Base-by-base conservation (phyloP, 2,329 filamentous ascomycete genomes). In the Xylariaceae sp. region DNA sequence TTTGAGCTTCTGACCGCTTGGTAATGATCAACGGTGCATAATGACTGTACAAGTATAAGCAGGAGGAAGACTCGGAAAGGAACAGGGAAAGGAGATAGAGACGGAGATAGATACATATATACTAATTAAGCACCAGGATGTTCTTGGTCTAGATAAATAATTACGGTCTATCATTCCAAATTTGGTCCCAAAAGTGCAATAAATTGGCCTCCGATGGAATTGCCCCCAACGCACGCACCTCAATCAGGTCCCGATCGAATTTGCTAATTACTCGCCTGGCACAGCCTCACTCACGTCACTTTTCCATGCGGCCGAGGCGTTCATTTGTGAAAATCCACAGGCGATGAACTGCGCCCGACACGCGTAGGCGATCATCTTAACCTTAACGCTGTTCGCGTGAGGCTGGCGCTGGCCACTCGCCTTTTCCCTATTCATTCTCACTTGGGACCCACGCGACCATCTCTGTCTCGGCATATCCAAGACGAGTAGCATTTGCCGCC, bases 201-300 rank as follows among this genome's bases (percentile, higher is more conserved):
- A 52, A 37, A 44, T 36, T 44, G 56, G 53, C 53, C 56, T 58
- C 53, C 53, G 23, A 16, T 30, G 36, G 36, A 53, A 50, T 53
- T 39, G 54, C 53, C 53, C 49, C 48, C 21, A 20, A 23, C 21
- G 24, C 37, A 39, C 23, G 13, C 30, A 30, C 24, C 24, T 48
- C 42, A 49, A 43, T 50, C 26, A 20, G 18, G 15, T 18, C 36
- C 40, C 20, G 24, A 50, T 39, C 21, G 13, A 33, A 33, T 23
- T 20, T 36, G 30, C 27, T 8, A 3, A 18, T 26, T 13, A 10
- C 27, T 29, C n/a, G 32, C 9, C 15, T 16, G 24, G 36, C 55
- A 58, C 48, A 58, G 55, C 55, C 55, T 58, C 55, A 52, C 43
- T 49, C 51, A 48, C 36, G 46, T 58, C 51, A 51, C 47, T 7